Evolutionary conservation across 2,329 filamentous ascomycete genomes (phyloP).

Genomic region (Pseudogymnoascus verrucosus): DNA sequence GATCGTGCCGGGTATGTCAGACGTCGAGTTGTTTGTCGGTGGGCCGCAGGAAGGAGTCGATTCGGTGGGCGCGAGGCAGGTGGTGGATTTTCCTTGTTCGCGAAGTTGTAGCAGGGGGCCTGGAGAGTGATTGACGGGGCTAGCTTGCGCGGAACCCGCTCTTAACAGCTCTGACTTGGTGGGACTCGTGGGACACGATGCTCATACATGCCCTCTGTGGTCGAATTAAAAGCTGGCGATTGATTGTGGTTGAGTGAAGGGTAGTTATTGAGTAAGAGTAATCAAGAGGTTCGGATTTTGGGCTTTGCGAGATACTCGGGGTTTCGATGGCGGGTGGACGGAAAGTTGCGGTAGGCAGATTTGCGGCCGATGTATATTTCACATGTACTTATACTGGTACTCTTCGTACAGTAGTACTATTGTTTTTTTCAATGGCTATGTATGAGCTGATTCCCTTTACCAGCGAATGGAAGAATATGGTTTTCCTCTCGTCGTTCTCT

Average conservation of each 20-base stretch:
- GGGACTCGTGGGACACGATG: background rate
- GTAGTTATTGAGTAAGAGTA: background rate
- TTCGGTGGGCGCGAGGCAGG: background rate
- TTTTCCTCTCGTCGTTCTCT: background rate
- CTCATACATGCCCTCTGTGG: background rate
- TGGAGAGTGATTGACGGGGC: background rate
- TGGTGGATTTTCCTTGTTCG: background rate
- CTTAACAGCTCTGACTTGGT: background rate
- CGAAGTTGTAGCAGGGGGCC: background rate
- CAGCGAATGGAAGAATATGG: background rate
- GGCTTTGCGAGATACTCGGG: background rate
- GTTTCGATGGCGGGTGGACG: background rate
- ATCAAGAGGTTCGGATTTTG: background rate
- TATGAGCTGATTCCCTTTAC: background rate
- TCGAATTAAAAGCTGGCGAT: background rate
- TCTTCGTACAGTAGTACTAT: background rate
- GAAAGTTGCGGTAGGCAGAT: background rate
- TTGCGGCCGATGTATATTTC: background rate
- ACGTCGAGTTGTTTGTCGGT: background rate
- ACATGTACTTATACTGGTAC: background rate
- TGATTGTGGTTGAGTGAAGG: background rate
- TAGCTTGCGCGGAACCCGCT: background rate
- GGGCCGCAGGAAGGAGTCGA: background rate
- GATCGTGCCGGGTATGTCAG: background rate
- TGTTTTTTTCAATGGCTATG: background rate